These are phyloP conservation scores for Camellia lanceoleosa DNA, from an alignment of 148 eudicot genomes.

Conservation along the genomic window DNA sequence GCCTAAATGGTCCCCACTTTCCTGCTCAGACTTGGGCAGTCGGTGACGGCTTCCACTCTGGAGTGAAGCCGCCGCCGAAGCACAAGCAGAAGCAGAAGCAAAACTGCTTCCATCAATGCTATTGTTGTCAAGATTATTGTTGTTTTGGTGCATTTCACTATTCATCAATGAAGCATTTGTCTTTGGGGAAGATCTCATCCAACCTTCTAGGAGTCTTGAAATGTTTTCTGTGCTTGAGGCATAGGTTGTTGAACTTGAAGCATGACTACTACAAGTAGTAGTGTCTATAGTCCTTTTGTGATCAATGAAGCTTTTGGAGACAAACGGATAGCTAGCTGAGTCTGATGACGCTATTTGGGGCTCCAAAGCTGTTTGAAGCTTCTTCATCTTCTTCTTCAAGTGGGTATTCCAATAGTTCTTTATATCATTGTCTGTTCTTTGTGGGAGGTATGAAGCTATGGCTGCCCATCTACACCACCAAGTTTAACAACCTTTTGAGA, in stretches of 20 bases:
- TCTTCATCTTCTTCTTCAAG: constrained; percentile 80
- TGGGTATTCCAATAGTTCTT: constrained; percentile 96
- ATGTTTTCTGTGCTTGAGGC: constrained; percentile 96
- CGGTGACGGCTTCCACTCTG: constrained; percentile 1
- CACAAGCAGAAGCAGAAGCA: background rate
- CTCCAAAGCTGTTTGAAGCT: constrained; percentile 42
- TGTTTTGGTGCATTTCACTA: background rate
- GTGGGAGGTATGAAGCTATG: constrained; percentile 90
- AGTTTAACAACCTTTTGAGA: background rate
- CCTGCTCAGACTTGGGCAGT: constrained; percentile 18
- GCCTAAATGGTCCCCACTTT: constrained; percentile 8
- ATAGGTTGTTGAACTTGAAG: constrained; percentile 36
- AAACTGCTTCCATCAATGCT: background rate
- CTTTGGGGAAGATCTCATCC: constrained; percentile 75
- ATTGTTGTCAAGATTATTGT: background rate
- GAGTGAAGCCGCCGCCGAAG: background rate
- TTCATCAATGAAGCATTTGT: constrained; percentile 1
- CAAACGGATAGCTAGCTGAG: constrained; percentile 21
- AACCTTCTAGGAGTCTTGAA: constrained; percentile 78
- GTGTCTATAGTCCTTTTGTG: background rate
- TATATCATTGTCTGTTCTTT: constrained; percentile 89
- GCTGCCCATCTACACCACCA: constrained; percentile 78
- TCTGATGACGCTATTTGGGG: constrained; percentile 24
- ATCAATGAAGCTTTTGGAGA: constrained; percentile 27
- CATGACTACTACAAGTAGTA: background rate